Evolutionary conservation across 2,329 filamentous ascomycete genomes (phyloP).

Genomic region (Coleophoma cylindrospora): DNA sequence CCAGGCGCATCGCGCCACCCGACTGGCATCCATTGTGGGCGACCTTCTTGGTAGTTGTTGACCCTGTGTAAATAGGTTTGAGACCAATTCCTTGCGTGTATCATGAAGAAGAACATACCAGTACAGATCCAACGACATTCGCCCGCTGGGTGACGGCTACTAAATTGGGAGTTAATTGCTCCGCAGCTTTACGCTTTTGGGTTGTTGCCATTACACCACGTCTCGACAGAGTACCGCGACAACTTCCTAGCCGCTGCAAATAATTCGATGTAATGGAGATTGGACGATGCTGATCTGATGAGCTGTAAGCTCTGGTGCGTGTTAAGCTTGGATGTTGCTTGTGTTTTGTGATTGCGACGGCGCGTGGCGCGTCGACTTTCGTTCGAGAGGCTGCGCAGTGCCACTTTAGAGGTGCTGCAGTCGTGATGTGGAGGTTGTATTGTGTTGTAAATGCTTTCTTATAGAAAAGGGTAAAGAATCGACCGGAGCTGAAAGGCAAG

Average conservation of each 20-base stretch:
- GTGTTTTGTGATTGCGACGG: too few relatives aligned
- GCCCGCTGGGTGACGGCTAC: conserved; percentile 8
- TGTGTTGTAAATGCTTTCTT: too few relatives aligned
- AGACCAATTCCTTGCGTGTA: not conserved
- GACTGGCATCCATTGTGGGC: not conserved
- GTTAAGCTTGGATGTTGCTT: not conserved
- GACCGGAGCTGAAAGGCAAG: too few relatives aligned
- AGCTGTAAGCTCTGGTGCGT: not conserved
- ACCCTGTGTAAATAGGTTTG: not conserved
- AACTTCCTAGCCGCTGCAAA: conserved; percentile 6
- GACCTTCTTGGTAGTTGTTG: not conserved
- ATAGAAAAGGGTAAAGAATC: too few relatives aligned
- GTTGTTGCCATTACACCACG: conserved; percentile 11
- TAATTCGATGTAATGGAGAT: not conserved
- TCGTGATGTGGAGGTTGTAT: too few relatives aligned
- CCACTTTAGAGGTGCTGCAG: too few relatives aligned
- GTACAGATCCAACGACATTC: not conserved
- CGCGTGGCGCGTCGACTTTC: too few relatives aligned
- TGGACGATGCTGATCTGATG: not conserved
- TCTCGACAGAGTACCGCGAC: not conserved
- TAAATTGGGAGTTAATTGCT: conserved; percentile 14
- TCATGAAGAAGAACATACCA: not conserved
- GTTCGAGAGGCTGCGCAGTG: too few relatives aligned
- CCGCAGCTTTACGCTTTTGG: conserved; percentile 18
- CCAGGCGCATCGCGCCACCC: too few relatives aligned